Evolutionary conservation across 768 basidiomycete species (phyloP).

Genomic region (Mycena chlorophos): DNA sequence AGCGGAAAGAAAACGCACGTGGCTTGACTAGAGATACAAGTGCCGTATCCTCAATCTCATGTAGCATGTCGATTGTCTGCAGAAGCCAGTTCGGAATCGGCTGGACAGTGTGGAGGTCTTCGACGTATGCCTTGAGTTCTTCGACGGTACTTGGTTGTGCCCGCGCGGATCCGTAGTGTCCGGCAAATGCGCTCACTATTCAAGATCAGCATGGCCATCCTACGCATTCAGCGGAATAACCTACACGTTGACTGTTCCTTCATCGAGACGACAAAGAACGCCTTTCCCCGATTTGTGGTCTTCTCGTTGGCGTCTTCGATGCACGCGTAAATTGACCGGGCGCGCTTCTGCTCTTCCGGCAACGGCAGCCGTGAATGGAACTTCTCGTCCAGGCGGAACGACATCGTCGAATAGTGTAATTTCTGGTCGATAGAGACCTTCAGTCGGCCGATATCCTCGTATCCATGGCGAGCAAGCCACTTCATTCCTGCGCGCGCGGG

Average conservation of each 20-base stretch:
- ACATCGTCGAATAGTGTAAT: neutral
- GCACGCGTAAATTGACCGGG: slow-evolving; percentile 3
- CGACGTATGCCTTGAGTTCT: slow-evolving; percentile 15
- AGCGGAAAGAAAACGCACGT: neutral
- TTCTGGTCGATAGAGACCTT: slow-evolving; percentile 2
- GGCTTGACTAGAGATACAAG: neutral
- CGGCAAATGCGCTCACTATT: slow-evolving; percentile 10
- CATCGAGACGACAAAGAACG: slow-evolving; percentile 9
- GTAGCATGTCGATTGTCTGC: slow-evolving; percentile 27
- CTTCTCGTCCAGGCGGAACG: neutral
- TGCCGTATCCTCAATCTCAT: slow-evolving; percentile 24
- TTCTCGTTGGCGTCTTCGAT: slow-evolving; percentile 11
- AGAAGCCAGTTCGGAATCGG: slow-evolving; percentile 31
- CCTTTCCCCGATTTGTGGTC: slow-evolving; percentile 10
- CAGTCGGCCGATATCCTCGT: slow-evolving; percentile 5
- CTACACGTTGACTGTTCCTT: neutral
- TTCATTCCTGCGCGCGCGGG: slow-evolving; percentile 26
- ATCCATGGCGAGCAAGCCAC: slow-evolving; percentile 26
- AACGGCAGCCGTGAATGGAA: slow-evolving; percentile 18
- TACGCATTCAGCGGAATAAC: neutral
- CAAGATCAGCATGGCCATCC: neutral
- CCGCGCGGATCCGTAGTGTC: slow-evolving; percentile 10
- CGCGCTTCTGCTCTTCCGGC: slow-evolving; percentile 14
- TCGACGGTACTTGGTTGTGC: slow-evolving; percentile 15
- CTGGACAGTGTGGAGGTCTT: slow-evolving; percentile 7